Percentiles rank a stretch among this genome's conserved stretches.
phyloP scores from a whole-genome alignment of 2,329 filamentous ascomycete genomes.

The Fusarium sp. region DNA sequence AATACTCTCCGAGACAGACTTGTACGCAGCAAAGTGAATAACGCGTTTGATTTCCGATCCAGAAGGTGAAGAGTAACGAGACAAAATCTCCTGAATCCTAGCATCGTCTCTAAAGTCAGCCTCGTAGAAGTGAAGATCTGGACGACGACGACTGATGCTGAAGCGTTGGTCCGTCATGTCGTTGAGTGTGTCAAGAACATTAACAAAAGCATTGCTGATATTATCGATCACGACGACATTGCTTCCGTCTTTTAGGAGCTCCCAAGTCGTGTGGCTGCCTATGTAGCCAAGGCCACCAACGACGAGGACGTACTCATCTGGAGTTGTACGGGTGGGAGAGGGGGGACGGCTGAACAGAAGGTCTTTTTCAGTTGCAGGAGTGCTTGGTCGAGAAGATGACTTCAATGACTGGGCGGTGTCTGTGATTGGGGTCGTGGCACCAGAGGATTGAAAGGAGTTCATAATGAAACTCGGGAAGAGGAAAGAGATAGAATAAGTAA shows the following conservation, averaged over 20 bases:
- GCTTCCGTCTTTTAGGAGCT: not conserved
- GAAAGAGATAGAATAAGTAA: too few species aligned
- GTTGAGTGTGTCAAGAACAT: not conserved
- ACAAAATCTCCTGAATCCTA: not conserved
- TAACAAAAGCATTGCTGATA: not conserved
- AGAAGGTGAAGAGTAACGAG: not conserved
- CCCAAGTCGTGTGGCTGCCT: conserved; percentile 1
- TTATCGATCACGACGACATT: conserved; percentile 1
- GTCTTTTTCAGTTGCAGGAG: not conserved
- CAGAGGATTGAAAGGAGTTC: not conserved
- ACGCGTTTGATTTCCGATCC: conserved; percentile 50
- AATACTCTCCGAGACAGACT: conserved; percentile 73
- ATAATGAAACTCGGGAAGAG: not conserved
- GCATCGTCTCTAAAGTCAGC: not conserved
- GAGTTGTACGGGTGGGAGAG: not conserved
- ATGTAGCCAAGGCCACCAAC: conserved; percentile 10
- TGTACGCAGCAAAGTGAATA: conserved; percentile 76
- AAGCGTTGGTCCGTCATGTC: not conserved
- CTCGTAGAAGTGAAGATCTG: conserved; percentile 5
- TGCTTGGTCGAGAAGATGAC: not conserved
- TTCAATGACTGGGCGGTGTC: not conserved
- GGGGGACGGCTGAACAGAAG: not conserved
- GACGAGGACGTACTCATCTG: not conserved
- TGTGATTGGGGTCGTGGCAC: not conserved
- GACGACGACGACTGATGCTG: not conserved